Conservation (phyloP, 345 rosid genomes). For the Pistacia vera region DNA sequence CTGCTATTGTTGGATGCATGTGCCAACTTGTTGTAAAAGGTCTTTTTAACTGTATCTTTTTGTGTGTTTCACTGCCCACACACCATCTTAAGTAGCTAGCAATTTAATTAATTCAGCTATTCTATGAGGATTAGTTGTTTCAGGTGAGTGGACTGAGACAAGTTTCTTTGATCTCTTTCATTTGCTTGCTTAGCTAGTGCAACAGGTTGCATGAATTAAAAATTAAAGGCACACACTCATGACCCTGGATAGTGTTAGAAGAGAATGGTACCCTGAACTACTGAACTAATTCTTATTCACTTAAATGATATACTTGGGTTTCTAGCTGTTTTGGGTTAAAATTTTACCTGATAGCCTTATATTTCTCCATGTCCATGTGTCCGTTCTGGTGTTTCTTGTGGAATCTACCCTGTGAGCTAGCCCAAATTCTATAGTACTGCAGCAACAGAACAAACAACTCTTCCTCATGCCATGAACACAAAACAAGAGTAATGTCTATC, state of each 20-base stretch:
- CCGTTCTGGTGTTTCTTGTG: not conserved
- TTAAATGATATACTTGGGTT: constrained; percentile 1
- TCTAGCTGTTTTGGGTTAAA: not conserved
- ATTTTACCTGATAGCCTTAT: not conserved
- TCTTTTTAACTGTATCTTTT: constrained; percentile 20
- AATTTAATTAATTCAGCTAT: not conserved
- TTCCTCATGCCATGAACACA: not conserved
- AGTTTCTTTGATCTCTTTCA: not conserved
- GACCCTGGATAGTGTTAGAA: not conserved
- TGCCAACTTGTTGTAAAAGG: constrained; percentile 98
- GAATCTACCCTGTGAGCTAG: not conserved
- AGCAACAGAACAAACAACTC: not conserved
- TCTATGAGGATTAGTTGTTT: constrained; percentile 11
- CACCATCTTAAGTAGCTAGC: not conserved
- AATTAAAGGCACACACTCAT: not conserved
- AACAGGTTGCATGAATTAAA: not conserved
- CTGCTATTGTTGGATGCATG: constrained; percentile 99
- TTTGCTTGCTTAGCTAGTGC: not conserved
- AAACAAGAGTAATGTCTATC: not conserved
- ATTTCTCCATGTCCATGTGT: not conserved
- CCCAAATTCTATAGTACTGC: not conserved
- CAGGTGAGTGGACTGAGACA: not conserved
- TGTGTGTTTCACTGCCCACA: not conserved
- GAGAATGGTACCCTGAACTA: not conserved
- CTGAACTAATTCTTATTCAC: not conserved